phyloP scores from a whole-genome alignment of 1,284 basidiomycete species.

The Pholiota adiposa region DNA sequence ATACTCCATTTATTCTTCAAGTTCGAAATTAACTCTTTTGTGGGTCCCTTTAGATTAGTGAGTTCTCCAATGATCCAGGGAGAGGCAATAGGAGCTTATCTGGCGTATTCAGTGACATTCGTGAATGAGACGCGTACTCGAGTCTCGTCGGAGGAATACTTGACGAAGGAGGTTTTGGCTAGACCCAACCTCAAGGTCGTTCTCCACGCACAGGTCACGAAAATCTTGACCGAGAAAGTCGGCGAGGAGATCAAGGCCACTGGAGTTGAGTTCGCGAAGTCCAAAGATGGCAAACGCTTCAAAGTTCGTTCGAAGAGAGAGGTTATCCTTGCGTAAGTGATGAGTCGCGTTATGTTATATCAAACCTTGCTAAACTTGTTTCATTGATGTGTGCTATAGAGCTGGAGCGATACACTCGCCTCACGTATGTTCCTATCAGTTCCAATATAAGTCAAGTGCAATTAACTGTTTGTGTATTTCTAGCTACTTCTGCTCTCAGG shows the following conservation, averaged over 20 bases:
- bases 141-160: conserved; percentile 68
- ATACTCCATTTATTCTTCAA: conserved; percentile 43
- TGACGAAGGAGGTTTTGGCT: conserved; percentile 63
- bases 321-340: conserved; percentile 65
- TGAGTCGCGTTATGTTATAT: too few species aligned
- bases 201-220: conserved; percentile 56
- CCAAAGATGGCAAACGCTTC: conserved; percentile 40
- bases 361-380: not conserved
- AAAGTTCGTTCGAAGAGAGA: conserved; percentile 53
- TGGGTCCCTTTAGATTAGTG: conserved; percentile 15
- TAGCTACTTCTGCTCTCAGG: conserved; percentile 69
- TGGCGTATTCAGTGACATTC: conserved; percentile 65
- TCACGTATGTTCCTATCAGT: conserved; percentile 46
- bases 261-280: conserved; percentile 64
- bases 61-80: not conserved
- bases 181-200: conserved; percentile 68
- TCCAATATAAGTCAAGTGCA: too few species aligned
- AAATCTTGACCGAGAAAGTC: conserved; percentile 58
- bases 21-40: not conserved
- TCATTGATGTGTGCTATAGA: conserved; percentile 43
- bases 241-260: conserved; percentile 49
- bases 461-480: too few species aligned
- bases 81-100: conserved; percentile 52
- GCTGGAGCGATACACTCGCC: conserved; percentile 72
- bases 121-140: conserved; percentile 55